Evolutionary conservation across 2,329 filamentous ascomycete species (phyloP), one percentile per base, ranked within the genome.

Genomic region (Beauveria scarabaeidicola): DNA sequence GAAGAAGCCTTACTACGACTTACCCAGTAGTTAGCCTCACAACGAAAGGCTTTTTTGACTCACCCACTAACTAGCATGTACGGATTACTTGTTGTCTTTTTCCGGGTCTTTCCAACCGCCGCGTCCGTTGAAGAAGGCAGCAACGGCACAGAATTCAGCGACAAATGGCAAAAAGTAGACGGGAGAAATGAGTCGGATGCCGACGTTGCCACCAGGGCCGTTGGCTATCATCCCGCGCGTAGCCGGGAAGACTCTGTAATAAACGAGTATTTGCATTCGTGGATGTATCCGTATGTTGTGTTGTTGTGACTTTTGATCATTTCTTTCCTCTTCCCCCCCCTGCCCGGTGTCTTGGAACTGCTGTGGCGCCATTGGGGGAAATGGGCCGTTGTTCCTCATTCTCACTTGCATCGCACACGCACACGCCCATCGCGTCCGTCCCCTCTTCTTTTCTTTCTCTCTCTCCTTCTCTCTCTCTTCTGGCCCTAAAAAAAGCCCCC

Each of bases 101-200:
- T 32, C 38, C 23, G 55, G 55, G 17, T 44, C 46, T 48, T 23
- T 36, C 36, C 36, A 43, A 23, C 36, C 46, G 32, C 7, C 43
- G 32, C 15, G 55, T 58, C 55, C 55, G 55, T 52, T 58, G 55
- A 58, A 58, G 55, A 58, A 29, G 29, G n/a, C 13, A 52, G n/a
- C 15, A 15, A n/a, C 4, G 17, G 36, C n/a, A 13, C 38, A 25
- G 19, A 32, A 25, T 23, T 15, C 32, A 36, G 32, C 32, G 52
- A 43, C 32, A n/a, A n/a, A 44, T 36, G 27, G 17, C 43, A 11
- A 15, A 58, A 41, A 53, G 21, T 43, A 50, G 15, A 54, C 36
- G 48, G 43, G 36, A 54, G 36, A 54, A 38, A 27, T 25, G 48
- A 48, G 38, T 38, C 44, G 43, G 21, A 19, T 9, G 21, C 19